Base-by-base conservation (phyloP, 208 protist genomes). In the Leishmania tropica region DNA sequence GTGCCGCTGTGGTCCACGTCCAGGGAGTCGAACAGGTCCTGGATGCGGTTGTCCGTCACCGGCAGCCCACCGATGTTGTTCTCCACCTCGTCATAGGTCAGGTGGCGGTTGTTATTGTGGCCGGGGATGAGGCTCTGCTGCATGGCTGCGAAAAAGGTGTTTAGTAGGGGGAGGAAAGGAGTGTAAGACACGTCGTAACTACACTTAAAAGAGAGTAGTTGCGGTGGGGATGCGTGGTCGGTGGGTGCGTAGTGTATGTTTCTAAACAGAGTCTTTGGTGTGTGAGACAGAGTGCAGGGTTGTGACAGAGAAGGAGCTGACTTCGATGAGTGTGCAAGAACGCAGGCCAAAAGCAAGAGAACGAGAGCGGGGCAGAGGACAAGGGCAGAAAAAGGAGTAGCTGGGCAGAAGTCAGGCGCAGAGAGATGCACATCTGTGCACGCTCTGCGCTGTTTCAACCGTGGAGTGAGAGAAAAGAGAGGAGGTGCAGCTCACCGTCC, bases 91-190 rank as follows among this genome's bases (percentile, higher is more conserved):
- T 97, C 94, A 78, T 83, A 80, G 31, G 87, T 81, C 53, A 98
- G 92, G 85, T 97, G 96, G 68, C 96, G 94, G 87, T 97, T 97
- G 91, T 97, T 98, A 90, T 98, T 98, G 89, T 98, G 95, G 48
- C 94, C 94, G 37, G 92, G 72, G 86, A 97, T 94, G 45, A 95
- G 75, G 84, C 89, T 95, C 65, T 83, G 86, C 86, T 96, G 94
- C 93, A 97, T 96, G 72, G 51, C 86, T 40, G 71, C 6, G n/a
- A 80, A 35, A 83, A 70, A 83, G 7, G 37, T 81, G 58, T 54
- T 60, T 79, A 35, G 31, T n/a, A 47, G 73, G 31, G 31, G 48
- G 10, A 85, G 35, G 24, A 64, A n/a, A 70, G n/a, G 37, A 24
- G 70, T 17, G 35, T 70, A 76, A 64, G 31, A 51, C 37, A 73